phyloP scores from a whole-genome alignment of 768 basidiomycete species.

The Psilocybe tampanensis region DNA sequence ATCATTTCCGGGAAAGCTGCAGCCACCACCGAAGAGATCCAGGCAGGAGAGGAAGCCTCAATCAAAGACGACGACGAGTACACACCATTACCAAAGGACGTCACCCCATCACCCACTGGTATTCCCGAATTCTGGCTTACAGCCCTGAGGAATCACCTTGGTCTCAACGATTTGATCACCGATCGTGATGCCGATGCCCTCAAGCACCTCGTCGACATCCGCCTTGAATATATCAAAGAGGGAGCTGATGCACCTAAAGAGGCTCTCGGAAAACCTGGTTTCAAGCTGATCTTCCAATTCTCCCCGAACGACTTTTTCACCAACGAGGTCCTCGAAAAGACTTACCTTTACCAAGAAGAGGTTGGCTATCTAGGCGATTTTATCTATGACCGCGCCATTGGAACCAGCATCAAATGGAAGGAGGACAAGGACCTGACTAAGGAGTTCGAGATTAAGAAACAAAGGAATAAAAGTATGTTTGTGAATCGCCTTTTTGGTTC shows the following conservation, averaged over 20 bases:
- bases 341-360: slow-evolving; percentile 90
- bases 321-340: slow-evolving; percentile 85
- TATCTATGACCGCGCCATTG: slow-evolving; percentile 92
- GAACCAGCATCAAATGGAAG: slow-evolving; percentile 96
- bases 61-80: slow-evolving; percentile 78
- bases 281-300: slow-evolving; percentile 88
- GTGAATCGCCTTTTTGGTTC: not conserved
- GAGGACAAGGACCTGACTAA: slow-evolving; percentile 98
- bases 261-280: slow-evolving; percentile 78
- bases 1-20: slow-evolving; percentile 80
- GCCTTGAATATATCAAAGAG: slow-evolving; percentile 71
- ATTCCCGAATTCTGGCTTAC: slow-evolving; percentile 99
- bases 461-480: slow-evolving; percentile 92
- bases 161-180: slow-evolving; percentile 85
- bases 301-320: slow-evolving; percentile 85
- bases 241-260: slow-evolving; percentile 41
- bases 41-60: slow-evolving; percentile 73
- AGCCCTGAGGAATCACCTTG: slow-evolving; percentile 89
- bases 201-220: slow-evolving; percentile 79
- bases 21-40: slow-evolving; percentile 81
- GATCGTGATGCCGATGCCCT: slow-evolving; percentile 90
- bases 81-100: slow-evolving; percentile 58
- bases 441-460: slow-evolving; percentile 98
- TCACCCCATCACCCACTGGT: slow-evolving; percentile 42
- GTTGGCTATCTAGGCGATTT: slow-evolving; percentile 97